Evolutionary conservation across 768 basidiomycete species (phyloP), one percentile per base, ranked within the genome.

Genomic region (Tricholomella constricta): DNA sequence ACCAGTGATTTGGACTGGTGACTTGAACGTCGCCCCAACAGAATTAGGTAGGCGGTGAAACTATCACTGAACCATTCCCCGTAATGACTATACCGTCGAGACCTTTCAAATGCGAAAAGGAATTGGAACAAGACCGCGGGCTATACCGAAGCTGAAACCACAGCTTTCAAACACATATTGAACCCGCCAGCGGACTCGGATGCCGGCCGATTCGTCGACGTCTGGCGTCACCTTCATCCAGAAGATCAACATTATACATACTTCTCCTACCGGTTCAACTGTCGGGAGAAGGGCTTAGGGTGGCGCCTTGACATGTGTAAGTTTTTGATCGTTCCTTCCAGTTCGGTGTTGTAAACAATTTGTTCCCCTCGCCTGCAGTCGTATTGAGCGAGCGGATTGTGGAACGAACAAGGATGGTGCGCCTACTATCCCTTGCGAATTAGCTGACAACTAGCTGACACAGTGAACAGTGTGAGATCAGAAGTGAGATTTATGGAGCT

Each of bases 81-180:
- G n/a, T n/a, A n/a, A n/a, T n/a, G n/a, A n/a, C n/a, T n/a, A 9
- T 4, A 17, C 10, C 52, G 23, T 27, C 15, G 56, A 89, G 89
- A 92, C 65, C 78, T 92, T 15, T 59, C 82, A 10, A 86, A 91
- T 58, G 70, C 85, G 0, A 84, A 85, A 51, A 59, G 74, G 44
- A 92, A 93, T 62, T 93, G 90, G 90, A 93, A 94, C 68, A 94
- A 94, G 65, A 84, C 88, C 0, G 74, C 92, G 2, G 92, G 92
- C 0, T 91, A 91, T 65, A 94, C 92, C 0, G 83, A 89, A 62
- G 83, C 78, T 7, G 93, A 95, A 71, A 91, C 88, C 9, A 78
- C 83, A 4, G 83, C 87, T 0, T 94, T 88, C 67, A 80, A 78
- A 51, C 77, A 80, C 15, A 84, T 94, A 40, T 76, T 95, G 0